Evolutionary conservation across 805 yeast genomes (phyloP).

Genomic region (Hanseniaspora singularis): DNA sequence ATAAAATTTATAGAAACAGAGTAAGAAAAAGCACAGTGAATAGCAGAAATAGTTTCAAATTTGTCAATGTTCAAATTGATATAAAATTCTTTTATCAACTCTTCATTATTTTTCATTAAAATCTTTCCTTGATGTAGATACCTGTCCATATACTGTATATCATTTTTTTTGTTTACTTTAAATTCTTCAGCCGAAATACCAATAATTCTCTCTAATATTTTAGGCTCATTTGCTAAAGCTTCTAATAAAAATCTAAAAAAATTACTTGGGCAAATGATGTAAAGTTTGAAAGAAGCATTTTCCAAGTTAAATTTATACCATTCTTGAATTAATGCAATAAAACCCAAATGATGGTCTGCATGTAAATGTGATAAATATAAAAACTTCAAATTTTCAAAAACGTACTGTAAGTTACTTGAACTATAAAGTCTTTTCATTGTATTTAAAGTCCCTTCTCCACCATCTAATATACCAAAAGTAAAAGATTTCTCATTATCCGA

Average conservation of each 20-base stretch:
- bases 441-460: slow-evolving; percentile 90
- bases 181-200: slow-evolving; percentile 15
- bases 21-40: slow-evolving; percentile 77
- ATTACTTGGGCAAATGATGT: slow-evolving; percentile 65
- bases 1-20: slow-evolving; percentile 45
- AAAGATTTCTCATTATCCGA: slow-evolving; percentile 23
- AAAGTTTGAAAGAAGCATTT: slow-evolving; percentile 34
- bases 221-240: slow-evolving; percentile 3
- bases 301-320: slow-evolving; percentile 44
- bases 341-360: slow-evolving; percentile 93
- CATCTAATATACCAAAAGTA: slow-evolving; percentile 59
- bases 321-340: slow-evolving; percentile 51
- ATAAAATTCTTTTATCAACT: neutral
- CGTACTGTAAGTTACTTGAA: slow-evolving; percentile 30
- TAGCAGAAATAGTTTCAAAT: slow-evolving; percentile 58
- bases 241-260: slow-evolving; percentile 55
- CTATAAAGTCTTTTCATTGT: slow-evolving; percentile 53
- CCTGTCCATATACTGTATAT: neutral
- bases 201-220: slow-evolving; percentile 1
- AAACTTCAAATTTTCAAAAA: slow-evolving; percentile 50
- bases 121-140: neutral
- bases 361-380: slow-evolving; percentile 80
- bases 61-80: slow-evolving; percentile 33
- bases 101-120: neutral
- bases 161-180: slow-evolving; percentile 16